phyloP scores from a whole-genome alignment of 192 early-diverging fungal species.

The Backusella liffmaniae region DNA sequence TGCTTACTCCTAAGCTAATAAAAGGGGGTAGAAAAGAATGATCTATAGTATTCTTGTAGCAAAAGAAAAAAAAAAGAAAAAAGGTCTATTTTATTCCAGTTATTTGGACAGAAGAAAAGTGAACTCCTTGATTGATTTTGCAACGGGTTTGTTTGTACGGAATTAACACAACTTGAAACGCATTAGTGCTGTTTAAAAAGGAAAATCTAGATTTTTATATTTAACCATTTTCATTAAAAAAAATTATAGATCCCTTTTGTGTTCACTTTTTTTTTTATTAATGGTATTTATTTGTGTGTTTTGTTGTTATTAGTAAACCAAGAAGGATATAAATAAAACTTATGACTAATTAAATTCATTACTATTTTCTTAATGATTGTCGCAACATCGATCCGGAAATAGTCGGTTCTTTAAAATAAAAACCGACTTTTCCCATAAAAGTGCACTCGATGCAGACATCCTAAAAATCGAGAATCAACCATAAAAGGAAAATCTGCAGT shows the following conservation, averaged over 20 bases:
- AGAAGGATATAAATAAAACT: neutral
- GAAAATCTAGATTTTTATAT: constrained; percentile 2
- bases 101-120: neutral
- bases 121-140: neutral
- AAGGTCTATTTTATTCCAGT: neutral
- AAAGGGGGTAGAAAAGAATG: neutral
- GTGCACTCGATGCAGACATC: neutral
- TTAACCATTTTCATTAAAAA: neutral
- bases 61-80: neutral
- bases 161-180: neutral
- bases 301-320: neutral
- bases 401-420: neutral
- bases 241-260: neutral
- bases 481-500: constrained; percentile 5
- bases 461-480: constrained; percentile 1
- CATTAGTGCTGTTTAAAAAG: neutral
- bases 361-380: neutral
- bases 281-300: neutral
- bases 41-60: neutral
- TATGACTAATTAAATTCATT: neutral
- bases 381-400: neutral
- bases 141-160: neutral
- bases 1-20: neutral
- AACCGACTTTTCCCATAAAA: neutral
- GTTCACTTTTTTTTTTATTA: neutral